phyloP scores from a whole-genome alignment of 192 early-diverging fungal genomes.

The Entomortierella parvispora region DNA sequence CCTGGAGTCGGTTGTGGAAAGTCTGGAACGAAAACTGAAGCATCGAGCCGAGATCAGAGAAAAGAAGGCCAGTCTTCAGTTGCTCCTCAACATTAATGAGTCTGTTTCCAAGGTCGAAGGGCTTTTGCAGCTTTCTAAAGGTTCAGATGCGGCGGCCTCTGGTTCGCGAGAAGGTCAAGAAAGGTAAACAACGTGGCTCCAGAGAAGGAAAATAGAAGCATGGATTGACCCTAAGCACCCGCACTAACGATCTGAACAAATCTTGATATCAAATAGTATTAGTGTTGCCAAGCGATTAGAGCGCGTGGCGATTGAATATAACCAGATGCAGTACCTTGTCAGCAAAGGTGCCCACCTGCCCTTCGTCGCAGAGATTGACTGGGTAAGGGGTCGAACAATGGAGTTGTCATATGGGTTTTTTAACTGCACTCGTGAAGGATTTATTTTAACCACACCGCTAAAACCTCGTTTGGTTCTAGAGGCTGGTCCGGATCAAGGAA shows the following conservation, averaged over 20 bases:
- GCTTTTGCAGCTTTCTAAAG: conserved; percentile 67
- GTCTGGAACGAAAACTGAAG: conserved; percentile 67
- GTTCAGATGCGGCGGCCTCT: conserved; percentile 9
- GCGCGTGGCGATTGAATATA: conserved; percentile 86
- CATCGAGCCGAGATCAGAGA: conserved; percentile 72
- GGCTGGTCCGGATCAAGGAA: conserved; percentile 78
- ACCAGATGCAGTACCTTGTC: conserved; percentile 84
- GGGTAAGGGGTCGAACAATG: conserved; percentile 59
- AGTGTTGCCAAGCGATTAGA: conserved; percentile 79
- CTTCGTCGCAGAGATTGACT: conserved; percentile 79
- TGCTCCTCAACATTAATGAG: conserved; percentile 79
- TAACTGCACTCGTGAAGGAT: not conserved
- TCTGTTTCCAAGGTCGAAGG: conserved; percentile 82
- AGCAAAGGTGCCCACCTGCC: conserved; percentile 66
- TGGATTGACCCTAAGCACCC: no score
- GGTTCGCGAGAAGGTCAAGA: conserved; percentile 33
- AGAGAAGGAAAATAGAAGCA: not conserved
- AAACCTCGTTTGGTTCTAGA: conserved; percentile 48
- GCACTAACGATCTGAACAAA: no score
- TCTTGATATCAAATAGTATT: no score
- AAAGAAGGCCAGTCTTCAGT: conserved; percentile 74
- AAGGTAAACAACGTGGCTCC: conserved; percentile 3
- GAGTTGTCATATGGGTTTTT: not conserved
- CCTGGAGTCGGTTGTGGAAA: conserved; percentile 62
- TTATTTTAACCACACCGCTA: no score